These are phyloP conservation scores for Pachysandra terminalis DNA, from an alignment of 164 flowering plant species.

Conservation along the genomic window DNA sequence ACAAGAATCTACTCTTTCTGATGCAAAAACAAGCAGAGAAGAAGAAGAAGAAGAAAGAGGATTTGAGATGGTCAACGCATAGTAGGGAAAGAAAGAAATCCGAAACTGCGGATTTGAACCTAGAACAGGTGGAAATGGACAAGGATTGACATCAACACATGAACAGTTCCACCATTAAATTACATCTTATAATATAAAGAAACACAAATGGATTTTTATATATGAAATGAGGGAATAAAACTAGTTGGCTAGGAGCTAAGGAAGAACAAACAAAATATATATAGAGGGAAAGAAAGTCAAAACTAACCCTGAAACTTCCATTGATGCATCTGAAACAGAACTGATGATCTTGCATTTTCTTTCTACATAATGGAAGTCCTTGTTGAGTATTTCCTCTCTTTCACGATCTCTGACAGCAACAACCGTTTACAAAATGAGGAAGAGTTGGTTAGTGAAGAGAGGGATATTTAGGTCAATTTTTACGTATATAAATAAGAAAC, in stretches of 20 bases:
- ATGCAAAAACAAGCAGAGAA: no score
- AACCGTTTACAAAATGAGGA: no score
- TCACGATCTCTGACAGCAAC: no score
- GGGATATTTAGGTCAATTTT: no score
- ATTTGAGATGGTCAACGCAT: not conserved
- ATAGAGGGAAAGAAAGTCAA: not conserved
- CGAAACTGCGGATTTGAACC: not conserved
- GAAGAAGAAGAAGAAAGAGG: no score
- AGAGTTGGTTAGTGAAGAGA: no score
- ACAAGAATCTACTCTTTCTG: no score
- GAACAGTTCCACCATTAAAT: conserved; percentile 1
- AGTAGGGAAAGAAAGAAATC: not conserved
- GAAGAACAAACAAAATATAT: not conserved
- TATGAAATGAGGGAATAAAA: not conserved
- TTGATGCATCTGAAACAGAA: not conserved
- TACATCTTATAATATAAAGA: not conserved
- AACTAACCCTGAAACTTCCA: not conserved
- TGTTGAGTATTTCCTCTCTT: no score
- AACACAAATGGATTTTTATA: not conserved
- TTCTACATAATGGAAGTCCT: no score
- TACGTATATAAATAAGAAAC: no score
- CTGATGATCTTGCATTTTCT: not conserved
- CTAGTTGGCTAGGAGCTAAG: not conserved
- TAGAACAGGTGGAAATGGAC: not conserved
- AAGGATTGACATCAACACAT: not conserved